phyloP scores from a whole-genome alignment of 2,329 filamentous ascomycete species.

The Venturia effusa region DNA sequence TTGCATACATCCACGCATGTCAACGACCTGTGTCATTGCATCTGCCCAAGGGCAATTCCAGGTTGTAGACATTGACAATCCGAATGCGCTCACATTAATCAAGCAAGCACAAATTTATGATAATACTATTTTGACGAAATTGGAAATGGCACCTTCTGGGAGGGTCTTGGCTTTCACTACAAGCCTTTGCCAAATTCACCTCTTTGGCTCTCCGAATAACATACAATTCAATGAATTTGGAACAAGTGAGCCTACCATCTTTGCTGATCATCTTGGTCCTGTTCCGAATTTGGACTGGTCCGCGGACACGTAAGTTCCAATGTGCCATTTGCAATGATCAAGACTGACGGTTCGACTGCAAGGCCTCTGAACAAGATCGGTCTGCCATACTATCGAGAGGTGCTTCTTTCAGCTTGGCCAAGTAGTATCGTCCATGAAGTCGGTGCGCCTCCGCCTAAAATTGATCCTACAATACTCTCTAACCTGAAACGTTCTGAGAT shows the following conservation, averaged over 20 bases:
- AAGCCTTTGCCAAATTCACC: slow-evolving; percentile 64
- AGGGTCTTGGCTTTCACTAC: slow-evolving; percentile 77
- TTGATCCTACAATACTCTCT: slow-evolving; percentile 60
- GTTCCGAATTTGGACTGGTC: slow-evolving; percentile 57
- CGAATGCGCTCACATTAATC: slow-evolving; percentile 67
- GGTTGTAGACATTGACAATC: slow-evolving; percentile 90
- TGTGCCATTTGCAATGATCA: not conserved
- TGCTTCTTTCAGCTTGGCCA: slow-evolving; percentile 81
- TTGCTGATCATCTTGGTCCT: slow-evolving; percentile 52
- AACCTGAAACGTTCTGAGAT: slow-evolving; percentile 62
- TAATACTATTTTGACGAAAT: slow-evolving; percentile 56
- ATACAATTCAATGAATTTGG: slow-evolving; percentile 77
- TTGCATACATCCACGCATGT: slow-evolving; percentile 90
- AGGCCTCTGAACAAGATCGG: slow-evolving; percentile 77
- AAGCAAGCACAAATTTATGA: slow-evolving; percentile 67
- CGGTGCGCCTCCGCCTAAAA: slow-evolving; percentile 66
- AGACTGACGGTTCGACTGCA: slow-evolving; percentile 9
- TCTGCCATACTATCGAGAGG: slow-evolving; percentile 87
- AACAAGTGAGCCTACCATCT: slow-evolving; percentile 56
- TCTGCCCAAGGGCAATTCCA: slow-evolving; percentile 91
- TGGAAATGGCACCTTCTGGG: slow-evolving; percentile 80
- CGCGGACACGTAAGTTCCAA: slow-evolving; percentile 49
- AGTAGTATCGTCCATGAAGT: slow-evolving; percentile 73
- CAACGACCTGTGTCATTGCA: slow-evolving; percentile 87
- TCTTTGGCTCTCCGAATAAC: slow-evolving; percentile 82